phyloP scores from a whole-genome alignment of 2,329 filamentous ascomycete genomes.

The Penicillium sp. region DNA sequence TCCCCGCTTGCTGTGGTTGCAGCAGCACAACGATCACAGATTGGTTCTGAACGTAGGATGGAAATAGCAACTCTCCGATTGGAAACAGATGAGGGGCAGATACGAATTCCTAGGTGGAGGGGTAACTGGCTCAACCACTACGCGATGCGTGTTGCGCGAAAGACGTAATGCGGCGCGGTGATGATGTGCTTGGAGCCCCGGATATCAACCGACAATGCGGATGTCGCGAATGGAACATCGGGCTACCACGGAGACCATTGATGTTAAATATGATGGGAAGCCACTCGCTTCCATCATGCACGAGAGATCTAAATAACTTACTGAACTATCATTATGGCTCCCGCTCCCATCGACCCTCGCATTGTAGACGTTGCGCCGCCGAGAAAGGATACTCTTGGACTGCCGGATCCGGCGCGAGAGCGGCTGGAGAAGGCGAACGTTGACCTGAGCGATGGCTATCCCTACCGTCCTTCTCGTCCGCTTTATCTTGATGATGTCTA shows the following conservation, averaged over 20 bases:
- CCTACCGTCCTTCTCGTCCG: conserved; percentile 65
- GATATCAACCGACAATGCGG: not conserved
- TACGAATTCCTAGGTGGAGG: not conserved
- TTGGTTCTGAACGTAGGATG: not conserved
- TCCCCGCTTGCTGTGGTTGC: conserved; percentile 1
- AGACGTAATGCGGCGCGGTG: conserved; percentile 28
- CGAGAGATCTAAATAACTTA: not conserved
- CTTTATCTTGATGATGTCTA: conserved; percentile 68
- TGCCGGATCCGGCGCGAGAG: conserved; percentile 57
- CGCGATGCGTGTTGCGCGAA: conserved; percentile 8
- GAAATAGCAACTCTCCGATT: not conserved
- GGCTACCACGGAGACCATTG: no score
- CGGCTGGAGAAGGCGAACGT: conserved; percentile 66
- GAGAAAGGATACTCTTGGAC: conserved; percentile 61
- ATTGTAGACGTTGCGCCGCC: conserved; percentile 64
- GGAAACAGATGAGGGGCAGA: conserved; percentile 11
- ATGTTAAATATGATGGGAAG: no score
- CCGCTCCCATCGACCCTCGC: conserved; percentile 58
- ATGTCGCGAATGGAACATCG: no score
- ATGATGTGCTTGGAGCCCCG: conserved; percentile 32
- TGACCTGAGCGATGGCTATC: conserved; percentile 68
- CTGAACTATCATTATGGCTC: conserved; percentile 47
- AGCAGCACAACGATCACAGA: not conserved
- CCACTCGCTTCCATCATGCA: no score
- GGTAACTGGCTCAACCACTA: not conserved